phyloP scores from a whole-genome alignment of 192 early-diverging fungal species.

The Coemansia sp. region DNA sequence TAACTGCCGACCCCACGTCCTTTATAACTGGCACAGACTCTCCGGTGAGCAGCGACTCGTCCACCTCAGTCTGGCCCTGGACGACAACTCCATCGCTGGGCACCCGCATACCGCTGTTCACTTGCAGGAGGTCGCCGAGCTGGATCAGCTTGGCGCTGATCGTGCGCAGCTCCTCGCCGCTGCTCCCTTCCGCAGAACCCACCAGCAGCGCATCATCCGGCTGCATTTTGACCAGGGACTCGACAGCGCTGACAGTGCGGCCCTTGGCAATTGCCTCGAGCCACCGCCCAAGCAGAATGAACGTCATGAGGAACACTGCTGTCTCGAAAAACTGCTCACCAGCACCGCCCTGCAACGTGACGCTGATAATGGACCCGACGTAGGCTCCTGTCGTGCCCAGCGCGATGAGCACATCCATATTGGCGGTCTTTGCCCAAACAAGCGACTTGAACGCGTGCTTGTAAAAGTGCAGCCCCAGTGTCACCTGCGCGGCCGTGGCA shows the following conservation, averaged over 20 bases:
- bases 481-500: conserved; percentile 85
- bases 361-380: conserved; percentile 66
- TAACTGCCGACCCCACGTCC: conserved; percentile 57
- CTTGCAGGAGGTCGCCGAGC: conserved; percentile 43
- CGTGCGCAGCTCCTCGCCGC: conserved; percentile 12
- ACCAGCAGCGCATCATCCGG: conserved; percentile 42
- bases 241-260: conserved; percentile 67
- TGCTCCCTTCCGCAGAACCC: not conserved
- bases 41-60: conserved; percentile 94
- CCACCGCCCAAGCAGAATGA: conserved; percentile 87
- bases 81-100: conserved; percentile 49
- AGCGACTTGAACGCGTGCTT: conserved; percentile 72
- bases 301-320: conserved; percentile 80
- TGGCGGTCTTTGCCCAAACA: conserved; percentile 66
- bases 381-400: conserved; percentile 85
- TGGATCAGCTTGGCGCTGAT: conserved; percentile 38
- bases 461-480: conserved; percentile 78
- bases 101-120: conserved; percentile 62
- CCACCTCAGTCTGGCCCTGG: conserved; percentile 51
- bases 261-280: conserved; percentile 93
- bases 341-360: conserved; percentile 38
- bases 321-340: conserved; percentile 94
- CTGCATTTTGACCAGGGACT: conserved; percentile 64
- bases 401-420: conserved; percentile 92
- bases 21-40: conserved; percentile 85